Evolutionary conservation across 768 basidiomycete species (phyloP).

Genomic region (Pleurotus citrinopileatus): DNA sequence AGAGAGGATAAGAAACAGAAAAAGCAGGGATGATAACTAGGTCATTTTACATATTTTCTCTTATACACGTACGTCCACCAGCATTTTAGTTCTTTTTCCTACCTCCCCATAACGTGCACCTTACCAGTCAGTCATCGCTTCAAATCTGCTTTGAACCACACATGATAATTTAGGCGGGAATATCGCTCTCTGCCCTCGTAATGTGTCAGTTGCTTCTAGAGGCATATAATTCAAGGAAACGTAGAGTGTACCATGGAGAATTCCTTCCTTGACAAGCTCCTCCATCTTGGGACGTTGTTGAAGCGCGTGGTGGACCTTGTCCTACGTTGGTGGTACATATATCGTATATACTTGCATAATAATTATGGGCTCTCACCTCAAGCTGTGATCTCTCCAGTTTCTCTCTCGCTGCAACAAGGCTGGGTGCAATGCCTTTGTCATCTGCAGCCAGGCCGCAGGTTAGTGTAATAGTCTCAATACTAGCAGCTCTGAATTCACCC

Average conservation of each 20-base stretch:
- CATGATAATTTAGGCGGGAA: slow-evolving; percentile 13
- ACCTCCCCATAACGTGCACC: too few relatives aligned
- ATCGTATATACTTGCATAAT: neutral
- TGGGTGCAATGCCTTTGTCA: slow-evolving; percentile 56
- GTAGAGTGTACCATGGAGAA: slow-evolving; percentile 37
- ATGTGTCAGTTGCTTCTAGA: neutral
- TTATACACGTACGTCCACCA: neutral
- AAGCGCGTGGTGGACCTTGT: slow-evolving; percentile 61
- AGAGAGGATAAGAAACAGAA: slow-evolving; percentile 39
- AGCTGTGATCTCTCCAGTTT: slow-evolving; percentile 60
- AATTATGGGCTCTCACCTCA: slow-evolving; percentile 38
- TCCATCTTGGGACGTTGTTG: slow-evolving; percentile 56
- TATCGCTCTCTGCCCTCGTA: slow-evolving; percentile 21
- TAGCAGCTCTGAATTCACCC: slow-evolving; percentile 29
- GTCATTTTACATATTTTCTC: neutral
- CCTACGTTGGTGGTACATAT: slow-evolving; percentile 29
- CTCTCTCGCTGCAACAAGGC: slow-evolving; percentile 57
- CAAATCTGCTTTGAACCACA: too few relatives aligned
- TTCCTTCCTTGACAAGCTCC: slow-evolving; percentile 64
- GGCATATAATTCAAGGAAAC: slow-evolving; percentile 3
- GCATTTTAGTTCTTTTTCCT: too few relatives aligned
- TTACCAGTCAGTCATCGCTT: too few relatives aligned
- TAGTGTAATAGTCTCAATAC: neutral
- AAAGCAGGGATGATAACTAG: slow-evolving; percentile 19
- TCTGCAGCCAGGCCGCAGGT: slow-evolving; percentile 34